These are phyloP conservation scores for Quercus parvula DNA, from an alignment of 306 rosid species.

Conservation along the genomic window DNA sequence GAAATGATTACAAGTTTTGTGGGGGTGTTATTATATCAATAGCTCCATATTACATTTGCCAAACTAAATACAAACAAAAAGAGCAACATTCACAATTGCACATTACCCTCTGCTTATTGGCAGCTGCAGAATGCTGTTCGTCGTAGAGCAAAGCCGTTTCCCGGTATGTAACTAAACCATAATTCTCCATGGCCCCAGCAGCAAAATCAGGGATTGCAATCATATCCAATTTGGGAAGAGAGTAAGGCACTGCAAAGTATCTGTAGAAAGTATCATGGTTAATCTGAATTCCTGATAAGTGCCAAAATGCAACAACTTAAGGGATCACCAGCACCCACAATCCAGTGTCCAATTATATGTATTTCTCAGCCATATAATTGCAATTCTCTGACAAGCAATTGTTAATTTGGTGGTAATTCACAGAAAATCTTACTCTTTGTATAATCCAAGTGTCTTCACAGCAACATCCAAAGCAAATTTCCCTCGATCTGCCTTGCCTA, in stretches of 20 bases:
- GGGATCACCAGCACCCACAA: not conserved
- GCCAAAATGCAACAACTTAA: not conserved
- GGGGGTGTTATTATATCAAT: slow-evolving; percentile 9
- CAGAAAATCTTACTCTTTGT: slow-evolving; percentile 60
- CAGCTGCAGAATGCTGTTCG: slow-evolving; percentile 85
- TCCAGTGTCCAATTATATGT: not conserved
- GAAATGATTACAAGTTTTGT: slow-evolving; percentile 3
- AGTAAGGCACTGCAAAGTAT: slow-evolving; percentile 80
- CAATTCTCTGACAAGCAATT: slow-evolving; percentile 1
- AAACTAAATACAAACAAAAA: slow-evolving; percentile 11
- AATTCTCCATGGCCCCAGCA: slow-evolving; percentile 98
- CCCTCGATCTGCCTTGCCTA: slow-evolving; percentile 83
- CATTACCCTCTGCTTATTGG: slow-evolving; percentile 82
- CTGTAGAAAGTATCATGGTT: slow-evolving; percentile 43
- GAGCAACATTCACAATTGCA: slow-evolving; percentile 19
- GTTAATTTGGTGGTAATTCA: not conserved
- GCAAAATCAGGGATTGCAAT: slow-evolving; percentile 96
- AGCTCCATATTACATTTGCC: slow-evolving; percentile 19
- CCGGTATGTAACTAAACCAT: slow-evolving; percentile 90
- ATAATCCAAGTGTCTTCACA: slow-evolving; percentile 67
- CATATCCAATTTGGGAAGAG: slow-evolving; percentile 94
- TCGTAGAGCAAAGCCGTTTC: slow-evolving; percentile 95
- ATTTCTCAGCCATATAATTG: slow-evolving; percentile 1
- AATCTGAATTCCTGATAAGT: slow-evolving; percentile 13
- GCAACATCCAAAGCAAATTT: slow-evolving; percentile 86